Evolutionary conservation across 2,329 filamentous ascomycete genomes (phyloP), one percentile per base, ranked within the genome.

Genomic region (Fusarium decemcellulare): DNA sequence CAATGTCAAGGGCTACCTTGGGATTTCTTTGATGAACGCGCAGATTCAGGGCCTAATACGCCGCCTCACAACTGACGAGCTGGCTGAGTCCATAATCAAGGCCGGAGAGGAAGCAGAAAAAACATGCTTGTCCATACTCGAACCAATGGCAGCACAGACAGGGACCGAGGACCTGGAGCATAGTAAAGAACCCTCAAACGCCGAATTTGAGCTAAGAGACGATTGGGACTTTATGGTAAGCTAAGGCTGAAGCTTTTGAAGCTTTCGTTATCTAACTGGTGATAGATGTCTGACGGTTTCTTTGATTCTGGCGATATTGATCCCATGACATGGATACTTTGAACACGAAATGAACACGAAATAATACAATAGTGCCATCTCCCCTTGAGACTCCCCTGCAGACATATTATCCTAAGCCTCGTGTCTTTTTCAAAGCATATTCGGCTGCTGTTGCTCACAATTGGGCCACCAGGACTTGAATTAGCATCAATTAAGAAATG

Each of bases 1-100:
- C 0, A 89, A 88, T 58, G 76, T 85, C 18, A 89, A 89, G 66
- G 84, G 84, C 0, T 83, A 84, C 42, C 51, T 89, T 16, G 78
- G 88, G 12, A 64, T 77, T 0, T 69, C 47, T 1, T 16, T 74
- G 5, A 23, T 74, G 1, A 8, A 42, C 3, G 78, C 81, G 0
- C 81, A 87, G 44, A 76, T 88, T 0, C 77, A 84, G 5, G 82
- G 77, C 0, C 73, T 86, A 2, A 74, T 79, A 61, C 72, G 70
- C 4, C 81, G 84, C 0, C 11, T 81, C 0, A 62, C 63, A 0
- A 77, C 77, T 7, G 74, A 81, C 0, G 79, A 83, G 8, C 36
- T 84, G 1, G 52, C 78, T 0, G 42, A 68, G 4, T 34, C 75
- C 0, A 67, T 86, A 4, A 42, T 85, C 2, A 76, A 77, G 10